phyloP scores from a whole-genome alignment of 768 basidiomycete species.

The Infundibulicybe gibba region DNA sequence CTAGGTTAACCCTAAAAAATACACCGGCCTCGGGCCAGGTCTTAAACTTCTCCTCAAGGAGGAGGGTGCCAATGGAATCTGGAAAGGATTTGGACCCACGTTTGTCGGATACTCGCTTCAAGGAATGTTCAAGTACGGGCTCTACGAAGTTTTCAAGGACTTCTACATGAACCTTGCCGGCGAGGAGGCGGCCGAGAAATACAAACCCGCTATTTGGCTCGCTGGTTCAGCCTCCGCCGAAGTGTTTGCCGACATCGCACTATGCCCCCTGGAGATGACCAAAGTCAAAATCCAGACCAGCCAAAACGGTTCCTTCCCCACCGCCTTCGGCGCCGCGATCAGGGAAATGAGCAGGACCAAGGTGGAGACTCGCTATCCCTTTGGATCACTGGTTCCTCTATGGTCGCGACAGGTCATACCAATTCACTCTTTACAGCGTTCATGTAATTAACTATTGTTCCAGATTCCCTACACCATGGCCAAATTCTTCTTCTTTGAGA shows the following conservation, averaged over 20 bases:
- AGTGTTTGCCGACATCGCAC: constrained; percentile 93
- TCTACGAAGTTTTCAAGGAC: constrained; percentile 98
- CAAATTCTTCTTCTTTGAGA: constrained; percentile 96
- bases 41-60: constrained; percentile 68
- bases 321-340: constrained; percentile 67
- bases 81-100: constrained; percentile 95
- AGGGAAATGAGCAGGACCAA: constrained; percentile 64
- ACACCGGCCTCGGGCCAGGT: constrained; percentile 59
- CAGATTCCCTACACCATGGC: constrained; percentile 99
- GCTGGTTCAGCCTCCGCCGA: constrained; percentile 93
- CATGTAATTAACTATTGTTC: not conserved
- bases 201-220: constrained; percentile 91
- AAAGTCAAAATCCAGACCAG: constrained; percentile 91
- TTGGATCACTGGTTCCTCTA: constrained; percentile 80
- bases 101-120: constrained; percentile 92
- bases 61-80: constrained; percentile 82
- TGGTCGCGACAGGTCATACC: constrained; percentile 78
- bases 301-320: constrained; percentile 72
- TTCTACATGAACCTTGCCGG: constrained; percentile 86
- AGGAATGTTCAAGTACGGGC: constrained; percentile 98
- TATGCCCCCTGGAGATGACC: constrained; percentile 93
- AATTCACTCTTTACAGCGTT: not conserved
- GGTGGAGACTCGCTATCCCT: constrained; percentile 77
- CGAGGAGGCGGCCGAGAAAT: constrained; percentile 72
- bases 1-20: constrained; percentile 76